Base-by-base conservation (phyloP, 495 filamentous ascomycete species). In the Pyronema domesticum region DNA sequence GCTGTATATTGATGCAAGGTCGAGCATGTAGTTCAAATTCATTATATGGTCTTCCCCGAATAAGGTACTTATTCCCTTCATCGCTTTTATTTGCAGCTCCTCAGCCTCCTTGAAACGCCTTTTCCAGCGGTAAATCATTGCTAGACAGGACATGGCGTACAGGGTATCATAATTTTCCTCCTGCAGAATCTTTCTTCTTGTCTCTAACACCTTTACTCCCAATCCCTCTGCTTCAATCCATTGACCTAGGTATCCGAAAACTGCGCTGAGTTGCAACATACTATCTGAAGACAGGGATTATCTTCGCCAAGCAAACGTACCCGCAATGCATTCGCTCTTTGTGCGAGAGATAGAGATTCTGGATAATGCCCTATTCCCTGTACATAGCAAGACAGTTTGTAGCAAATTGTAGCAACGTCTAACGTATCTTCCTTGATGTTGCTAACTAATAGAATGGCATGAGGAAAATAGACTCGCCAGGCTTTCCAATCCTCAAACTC, bases 71-170 rank as follows among this genome's bases (percentile, higher is more conserved):
- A 11, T 11, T 51, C n/a, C 14, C 33, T 10, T 30, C 44, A 54
- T 50, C 46, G 39, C 51, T 43, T 49, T 33, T 43, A 51, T n/a
- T 7, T 46, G 33, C 8, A 71, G 56, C 37, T 57, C 37, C 15
- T 63, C 64, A 3, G 67, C 62, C 45, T 71, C 67, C 14, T 61
- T 53, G 51, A 48, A 70, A 43, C 57, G 63, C n/a, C 57, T 53
- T 34, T 67, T 62, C 13, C 30, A 46, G 23, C 44, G 45, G 55
- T 67, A 69, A 2, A 54, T 59, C 23, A 46, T 33, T 9, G 61
- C 63, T 14, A 71, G 44, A 37, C 46, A 55, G 7, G 53, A 50
- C 63, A 68, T 67, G 3, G 57, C 55, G 8, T 44, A 30, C n/a
- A 69, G 51, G 0, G 65, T 67, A 7, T 45, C n/a, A 6, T 60